Evolutionary conservation across 768 basidiomycete species (phyloP).

Genomic region (Lentinula sp.): DNA sequence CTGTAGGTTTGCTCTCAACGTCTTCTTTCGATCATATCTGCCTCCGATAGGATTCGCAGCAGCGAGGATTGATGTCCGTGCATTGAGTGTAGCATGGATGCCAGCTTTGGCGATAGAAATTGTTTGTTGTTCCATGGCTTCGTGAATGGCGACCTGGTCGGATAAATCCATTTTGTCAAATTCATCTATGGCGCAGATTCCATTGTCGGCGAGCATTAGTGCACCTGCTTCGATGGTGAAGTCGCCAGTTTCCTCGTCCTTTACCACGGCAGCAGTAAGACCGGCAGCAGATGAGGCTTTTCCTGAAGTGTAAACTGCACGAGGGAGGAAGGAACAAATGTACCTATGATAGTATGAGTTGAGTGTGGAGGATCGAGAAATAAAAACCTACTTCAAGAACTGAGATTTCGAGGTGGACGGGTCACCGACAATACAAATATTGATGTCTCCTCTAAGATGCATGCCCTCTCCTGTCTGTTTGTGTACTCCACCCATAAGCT

Average conservation of each 20-base stretch:
- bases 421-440: constrained; percentile 97
- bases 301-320: constrained; percentile 98
- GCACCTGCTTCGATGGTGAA: constrained; percentile 99
- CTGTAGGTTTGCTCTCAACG: constrained; percentile 84
- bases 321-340: constrained; percentile 95
- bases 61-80: constrained; percentile 94
- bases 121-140: constrained; percentile 99
- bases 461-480: constrained; percentile 96
- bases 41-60: constrained; percentile 98
- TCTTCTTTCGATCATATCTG: constrained; percentile 92
- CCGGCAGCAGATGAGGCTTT: constrained; percentile 98
- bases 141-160: constrained; percentile 98
- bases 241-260: constrained; percentile 97
- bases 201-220: constrained; percentile 98
- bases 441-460: constrained; percentile 97
- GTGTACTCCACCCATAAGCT: constrained; percentile 98
- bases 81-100: constrained; percentile 97
- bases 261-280: constrained; percentile 97
- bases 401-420: constrained; percentile 98
- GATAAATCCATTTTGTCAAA: constrained; percentile 99
- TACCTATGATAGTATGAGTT: constrained; percentile 49
- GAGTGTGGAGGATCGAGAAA: background rate
- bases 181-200: constrained; percentile 99
- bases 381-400: constrained; percentile 78
- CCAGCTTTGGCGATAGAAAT: constrained; percentile 99